phyloP scores from a whole-genome alignment of 148 eudicot genomes.

The Rheum nobile region DNA sequence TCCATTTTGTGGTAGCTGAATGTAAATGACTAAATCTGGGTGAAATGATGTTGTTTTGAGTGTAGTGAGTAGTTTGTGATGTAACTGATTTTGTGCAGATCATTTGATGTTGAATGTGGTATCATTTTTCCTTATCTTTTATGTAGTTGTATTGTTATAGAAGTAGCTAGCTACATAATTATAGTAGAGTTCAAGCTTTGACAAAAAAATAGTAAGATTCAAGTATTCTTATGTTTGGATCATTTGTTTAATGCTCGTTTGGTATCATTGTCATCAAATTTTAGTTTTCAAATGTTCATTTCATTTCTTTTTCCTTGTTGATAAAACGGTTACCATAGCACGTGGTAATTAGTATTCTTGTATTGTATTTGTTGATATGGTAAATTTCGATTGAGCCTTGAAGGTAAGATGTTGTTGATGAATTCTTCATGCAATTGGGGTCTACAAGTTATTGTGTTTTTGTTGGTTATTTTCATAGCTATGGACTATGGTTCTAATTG shows the following conservation, averaged over 20 bases:
- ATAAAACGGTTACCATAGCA: too few species aligned
- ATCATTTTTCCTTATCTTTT: too few species aligned
- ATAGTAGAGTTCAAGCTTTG: not conserved
- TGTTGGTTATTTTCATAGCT: not conserved
- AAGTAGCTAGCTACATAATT: not conserved
- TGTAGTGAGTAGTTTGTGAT: not conserved
- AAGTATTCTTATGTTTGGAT: not conserved
- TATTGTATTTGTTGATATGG: too few species aligned
- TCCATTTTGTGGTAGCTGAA: slow-evolving; percentile 1
- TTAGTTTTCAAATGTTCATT: too few species aligned
- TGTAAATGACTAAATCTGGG: slow-evolving; percentile 6
- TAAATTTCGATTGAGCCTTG: too few species aligned
- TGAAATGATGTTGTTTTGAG: not conserved
- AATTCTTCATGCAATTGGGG: not conserved
- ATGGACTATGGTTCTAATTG: not conserved
- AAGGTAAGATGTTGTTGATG: not conserved
- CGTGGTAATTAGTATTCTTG: too few species aligned
- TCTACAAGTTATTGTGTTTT: too few species aligned
- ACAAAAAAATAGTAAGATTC: too few species aligned
- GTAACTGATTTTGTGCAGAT: not conserved
- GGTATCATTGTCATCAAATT: too few species aligned
- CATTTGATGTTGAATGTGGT: not conserved
- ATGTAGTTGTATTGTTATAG: not conserved
- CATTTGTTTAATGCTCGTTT: too few species aligned
- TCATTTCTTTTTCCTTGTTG: too few species aligned